Evolutionary conservation across 2,329 filamentous ascomycete genomes (phyloP), one percentile per base, ranked within the genome.

Genomic region (Dactylellina haptotyla): DNA sequence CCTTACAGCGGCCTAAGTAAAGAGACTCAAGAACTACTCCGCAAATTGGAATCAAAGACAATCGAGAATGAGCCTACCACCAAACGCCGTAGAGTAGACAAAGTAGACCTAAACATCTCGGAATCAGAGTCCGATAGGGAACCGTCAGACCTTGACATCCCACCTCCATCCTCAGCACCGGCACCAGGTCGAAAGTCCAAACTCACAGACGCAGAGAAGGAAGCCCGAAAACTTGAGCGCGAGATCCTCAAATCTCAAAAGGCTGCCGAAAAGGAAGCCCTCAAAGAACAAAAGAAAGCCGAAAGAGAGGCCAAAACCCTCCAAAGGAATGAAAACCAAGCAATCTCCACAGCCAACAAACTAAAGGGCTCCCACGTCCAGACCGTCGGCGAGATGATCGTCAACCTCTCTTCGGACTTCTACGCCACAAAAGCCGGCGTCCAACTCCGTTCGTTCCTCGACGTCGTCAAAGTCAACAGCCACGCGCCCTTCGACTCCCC

Each of bases 371-470:
- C 92, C 81, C 92, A 91, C 81, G 92, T 91, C 76, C 82, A 88
- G 0, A 90, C 90, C 0, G 86, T 88, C 0, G 85, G 85, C 0
- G 90, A 95, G 79, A 94, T 95, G 90, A 88, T 94, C 56, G 84
- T 92, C 1, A 87, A 91, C 76, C 82, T 94, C 23, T 86, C 90
- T 0, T 80, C 81, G 0, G 84, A 84, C 1, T 81, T 94, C 0
- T 80, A 85, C 20, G 80, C 79, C 8, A 79, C 83, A 0, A 81
- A 79, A 34, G 77, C 84, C 6, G 82, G 79, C 23, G 79, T 83
- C 1, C 84, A 86, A 50, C 79, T 85, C 3, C 81, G 84, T 61
- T 79, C 82, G 0, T 80, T 88, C n/a, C 81, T 90, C 0, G 79
- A 81, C 1, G 82, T 84, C 1, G 77, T 88, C 1, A 81, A 83